Base-by-base conservation (phyloP, 805 yeast genomes). In the Metschnikowia proteae region DNA sequence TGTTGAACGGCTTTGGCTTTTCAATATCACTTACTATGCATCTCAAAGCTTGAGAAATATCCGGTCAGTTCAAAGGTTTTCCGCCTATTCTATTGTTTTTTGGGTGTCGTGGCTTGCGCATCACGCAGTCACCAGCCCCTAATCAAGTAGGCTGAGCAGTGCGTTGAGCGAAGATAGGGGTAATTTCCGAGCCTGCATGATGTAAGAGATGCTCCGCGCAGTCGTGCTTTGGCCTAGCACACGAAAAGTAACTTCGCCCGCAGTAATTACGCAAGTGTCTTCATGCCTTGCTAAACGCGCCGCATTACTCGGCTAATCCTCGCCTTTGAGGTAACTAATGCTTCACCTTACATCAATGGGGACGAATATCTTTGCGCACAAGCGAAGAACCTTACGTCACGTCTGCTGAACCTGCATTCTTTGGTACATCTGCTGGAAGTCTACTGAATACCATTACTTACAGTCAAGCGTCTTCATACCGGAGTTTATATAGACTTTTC, bases 141-240 rank as follows among this genome's bases (percentile, higher is more conserved):
- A 40, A 40, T 8, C 35, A 40, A 40, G 36, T 39, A 41, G 44
- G 44, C 44, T 41, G 44, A 31, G 45, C 45, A 27, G 38, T 25
- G 36, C 45, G 31, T 8, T 42, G 38, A 34, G 17, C 29, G 30
- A 23, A 33, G 27, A 42, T 42, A 42, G 45, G 45, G 45, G 45
- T 42, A 42, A 42, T 11, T 42, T 26, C 7, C 13, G 23, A 22
- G 30, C 29, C 45, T 41, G 45, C 31, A 33, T 42, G 31, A n/a
- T 11, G 30, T 34, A 6, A 23, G 29, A 36, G 45, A 42, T 42
- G 38, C 38, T 42, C 29, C 36, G 32, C 32, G 36, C 43, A 31
- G 29, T 40, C 36, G 43, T 31, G 43, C 43, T 40, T 40, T 40
- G 36, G 36, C 36, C n/a, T 32, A 40, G n/a, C 41, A 28, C 17